Percentiles rank a stretch among this genome's conserved stretches.
phyloP scores from a whole-genome alignment of 2,329 filamentous ascomycete species.

The Pestalotiopsis fici region DNA sequence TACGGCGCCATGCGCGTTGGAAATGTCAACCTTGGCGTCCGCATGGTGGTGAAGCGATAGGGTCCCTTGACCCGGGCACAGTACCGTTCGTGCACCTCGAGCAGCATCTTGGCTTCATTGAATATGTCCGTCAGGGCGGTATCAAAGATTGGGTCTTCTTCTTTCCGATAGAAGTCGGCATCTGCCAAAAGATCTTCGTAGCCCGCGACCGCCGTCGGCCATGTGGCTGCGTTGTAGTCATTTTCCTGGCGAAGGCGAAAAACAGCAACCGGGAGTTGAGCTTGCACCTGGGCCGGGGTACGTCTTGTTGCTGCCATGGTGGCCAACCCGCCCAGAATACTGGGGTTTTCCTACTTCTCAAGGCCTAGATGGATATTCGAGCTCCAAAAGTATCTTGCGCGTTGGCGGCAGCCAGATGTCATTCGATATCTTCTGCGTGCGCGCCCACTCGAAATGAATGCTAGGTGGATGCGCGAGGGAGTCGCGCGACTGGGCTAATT shows the following conservation, averaged over 20 bases:
- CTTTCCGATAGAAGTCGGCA: constrained; percentile 21
- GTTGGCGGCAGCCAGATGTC: not conserved
- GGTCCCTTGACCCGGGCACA: constrained; percentile 15
- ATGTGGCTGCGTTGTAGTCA: not conserved
- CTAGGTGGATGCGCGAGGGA: not conserved
- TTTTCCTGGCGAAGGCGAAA: not conserved
- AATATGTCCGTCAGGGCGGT: constrained; percentile 17
- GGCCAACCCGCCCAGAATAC: not conserved
- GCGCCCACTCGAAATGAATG: not conserved
- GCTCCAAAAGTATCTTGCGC: not conserved
- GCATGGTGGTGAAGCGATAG: constrained; percentile 22
- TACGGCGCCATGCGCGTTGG: constrained; percentile 24
- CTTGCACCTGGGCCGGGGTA: not conserved
- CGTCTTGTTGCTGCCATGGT: not conserved
- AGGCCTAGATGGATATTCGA: not conserved
- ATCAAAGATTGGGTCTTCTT: constrained; percentile 22
- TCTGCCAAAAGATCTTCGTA: constrained; percentile 2
- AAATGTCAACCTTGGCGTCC: constrained; percentile 13
- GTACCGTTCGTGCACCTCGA: constrained; percentile 19
- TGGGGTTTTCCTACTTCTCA: not conserved
- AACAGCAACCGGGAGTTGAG: not conserved
- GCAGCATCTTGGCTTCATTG: constrained; percentile 21
- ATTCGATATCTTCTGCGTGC: not conserved
- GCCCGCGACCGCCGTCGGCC: not conserved
- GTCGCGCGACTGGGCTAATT: not conserved